These are phyloP conservation scores for Fusarium humuli DNA, from an alignment of 2,329 filamentous ascomycete species.

Conservation along the genomic window DNA sequence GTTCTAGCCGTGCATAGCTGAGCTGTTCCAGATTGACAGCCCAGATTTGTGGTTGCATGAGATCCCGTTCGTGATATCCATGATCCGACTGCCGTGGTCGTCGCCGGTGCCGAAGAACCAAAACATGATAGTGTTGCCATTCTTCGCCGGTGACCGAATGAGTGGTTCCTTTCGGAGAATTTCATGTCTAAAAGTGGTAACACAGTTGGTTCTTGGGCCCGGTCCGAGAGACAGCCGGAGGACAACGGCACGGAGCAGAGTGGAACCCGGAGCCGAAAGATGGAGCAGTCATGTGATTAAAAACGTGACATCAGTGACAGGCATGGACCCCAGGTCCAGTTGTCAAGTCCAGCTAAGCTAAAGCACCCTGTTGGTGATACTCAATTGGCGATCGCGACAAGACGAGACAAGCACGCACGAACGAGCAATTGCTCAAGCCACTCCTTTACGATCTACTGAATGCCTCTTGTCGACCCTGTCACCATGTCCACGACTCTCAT, in stretches of 20 bases:
- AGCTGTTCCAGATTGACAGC: slow-evolving; percentile 31
- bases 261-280: slow-evolving; percentile 29
- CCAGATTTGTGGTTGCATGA: slow-evolving; percentile 35
- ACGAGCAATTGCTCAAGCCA: slow-evolving; percentile 35
- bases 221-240: not conserved
- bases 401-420: slow-evolving; percentile 34
- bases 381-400: slow-evolving; percentile 19
- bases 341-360: slow-evolving; percentile 33
- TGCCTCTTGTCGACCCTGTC: slow-evolving; percentile 52
- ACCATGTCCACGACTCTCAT: slow-evolving; percentile 54
- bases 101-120: slow-evolving; percentile 24
- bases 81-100: slow-evolving; percentile 24
- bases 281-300: slow-evolving; percentile 31
- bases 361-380: slow-evolving; percentile 27
- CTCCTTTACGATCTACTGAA: slow-evolving; percentile 34
- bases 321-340: slow-evolving; percentile 17
- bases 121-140: not conserved
- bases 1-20: slow-evolving; percentile 20
- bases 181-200: slow-evolving; percentile 6
- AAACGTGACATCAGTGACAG: slow-evolving; percentile 31
- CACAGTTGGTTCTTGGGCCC: slow-evolving; percentile 1
- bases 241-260: slow-evolving; percentile 5
- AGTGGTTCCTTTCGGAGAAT: slow-evolving; percentile 12
- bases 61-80: slow-evolving; percentile 30
- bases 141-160: not conserved